phyloP scores from a whole-genome alignment of 1,284 basidiomycete genomes.

The Apiotrichum montevideense region DNA sequence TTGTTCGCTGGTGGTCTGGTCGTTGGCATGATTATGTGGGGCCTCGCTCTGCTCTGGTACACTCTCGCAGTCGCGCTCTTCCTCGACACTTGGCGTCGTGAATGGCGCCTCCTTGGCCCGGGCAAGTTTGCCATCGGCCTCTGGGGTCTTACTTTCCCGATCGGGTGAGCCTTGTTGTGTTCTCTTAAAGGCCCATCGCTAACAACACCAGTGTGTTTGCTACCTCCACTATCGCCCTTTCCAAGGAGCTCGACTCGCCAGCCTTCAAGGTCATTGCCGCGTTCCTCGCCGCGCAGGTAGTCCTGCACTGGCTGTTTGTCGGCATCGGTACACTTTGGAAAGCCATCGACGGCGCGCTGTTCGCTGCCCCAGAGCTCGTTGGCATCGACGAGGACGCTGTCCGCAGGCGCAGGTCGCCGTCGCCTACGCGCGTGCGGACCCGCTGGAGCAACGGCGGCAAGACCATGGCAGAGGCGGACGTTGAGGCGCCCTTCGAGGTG shows the following conservation, averaged over 20 bases:
- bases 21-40: constrained; percentile 48
- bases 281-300: constrained; percentile 53
- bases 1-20: constrained; percentile 44
- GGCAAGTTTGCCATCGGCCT: constrained; percentile 34
- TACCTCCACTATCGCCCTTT: constrained; percentile 57
- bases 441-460: constrained; percentile 28
- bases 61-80: constrained; percentile 39
- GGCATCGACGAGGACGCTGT: constrained; percentile 46
- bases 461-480: constrained; percentile 28
- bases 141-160: constrained; percentile 46
- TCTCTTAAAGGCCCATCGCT: background rate
- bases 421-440: constrained; percentile 14
- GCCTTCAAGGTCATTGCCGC: constrained; percentile 54
- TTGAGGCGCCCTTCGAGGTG: too few species aligned
- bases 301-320: constrained; percentile 57
- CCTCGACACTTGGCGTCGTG: constrained; percentile 19
- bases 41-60: constrained; percentile 49
- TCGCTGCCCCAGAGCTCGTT: constrained; percentile 51
- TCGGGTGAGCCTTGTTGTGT: constrained; percentile 30
- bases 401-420: background rate
- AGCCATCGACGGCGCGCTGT: constrained; percentile 49
- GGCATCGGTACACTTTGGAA: constrained; percentile 48
- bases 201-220: constrained; percentile 52
- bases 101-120: constrained; percentile 19
- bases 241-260: constrained; percentile 53